Evolutionary conservation across 139 green algal species (phyloP), one percentile per base, ranked within the genome.

Genomic region (Tetradesmus lagerheimii): DNA sequence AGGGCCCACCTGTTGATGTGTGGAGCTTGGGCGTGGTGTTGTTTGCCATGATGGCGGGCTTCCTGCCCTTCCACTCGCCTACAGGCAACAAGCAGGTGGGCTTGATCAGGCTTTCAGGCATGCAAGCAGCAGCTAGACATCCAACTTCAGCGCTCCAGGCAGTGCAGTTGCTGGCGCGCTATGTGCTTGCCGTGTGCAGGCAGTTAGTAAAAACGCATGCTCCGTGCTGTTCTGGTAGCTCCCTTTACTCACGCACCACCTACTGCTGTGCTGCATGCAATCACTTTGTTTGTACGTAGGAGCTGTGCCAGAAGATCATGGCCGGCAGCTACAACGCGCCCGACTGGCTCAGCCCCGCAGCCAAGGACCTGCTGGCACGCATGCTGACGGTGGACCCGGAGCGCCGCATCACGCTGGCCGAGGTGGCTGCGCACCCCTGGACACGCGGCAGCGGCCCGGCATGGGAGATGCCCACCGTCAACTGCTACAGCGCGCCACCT

Each of bases 11-110:
- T 41, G 88, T 91, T 50, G 96, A 98, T 92, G 95, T 98, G 64
- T 99, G 97, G 97, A 94, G 84, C 66, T 87, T 96, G 66, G 97
- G 97, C 18, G 93, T 98, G 14, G 96, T 99, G 88, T 92, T 98
- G 75, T 99, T 98, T 93, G 97, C 95, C 66, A 98, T 97, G 95
- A 80, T 98, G 85, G 91, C 91, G 0, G 97, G 96, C 37, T 95
- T 96, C 90, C 93, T 98, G 82, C 96, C 96, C 77, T 98, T 98
- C 94, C 95, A 97, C 90, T 93, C 94, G 74, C 93, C 91, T 35
- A 90, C 89, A 12, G 93, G 94, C 43, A 94, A 95, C 91, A 95
- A 95, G 89, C 91, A 93, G 91, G 91, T 92, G 79, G 5, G 90
- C n/a, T n/a, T n/a, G n/a, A n/a, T 6, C 1, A 27, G 57, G n/a